These are phyloP conservation scores for Cinnamomum chago DNA, from an alignment of 164 flowering plant genomes.

Conservation along the genomic window DNA sequence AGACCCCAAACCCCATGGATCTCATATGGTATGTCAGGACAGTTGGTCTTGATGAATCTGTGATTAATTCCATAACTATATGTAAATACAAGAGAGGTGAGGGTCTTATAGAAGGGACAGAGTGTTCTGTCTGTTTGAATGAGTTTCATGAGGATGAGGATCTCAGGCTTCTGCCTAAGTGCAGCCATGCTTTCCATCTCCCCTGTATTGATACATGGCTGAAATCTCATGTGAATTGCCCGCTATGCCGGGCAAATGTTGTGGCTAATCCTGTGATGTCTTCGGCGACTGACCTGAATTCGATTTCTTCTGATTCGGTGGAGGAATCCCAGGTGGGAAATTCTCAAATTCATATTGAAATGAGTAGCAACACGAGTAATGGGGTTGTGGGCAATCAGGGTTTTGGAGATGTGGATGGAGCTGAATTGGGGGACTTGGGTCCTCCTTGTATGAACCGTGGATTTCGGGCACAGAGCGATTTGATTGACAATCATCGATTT, in stretches of 20 bases:
- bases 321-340: slow-evolving; percentile 21
- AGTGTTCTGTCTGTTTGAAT: slow-evolving; percentile 60
- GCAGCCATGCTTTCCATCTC: slow-evolving; percentile 69
- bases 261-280: slow-evolving; percentile 8
- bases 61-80: slow-evolving; percentile 62
- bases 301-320: not conserved
- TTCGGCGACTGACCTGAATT: slow-evolving; percentile 7
- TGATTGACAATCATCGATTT: slow-evolving; percentile 18
- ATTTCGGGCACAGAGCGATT: slow-evolving; percentile 27
- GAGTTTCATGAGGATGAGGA: slow-evolving; percentile 60
- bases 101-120: slow-evolving; percentile 62
- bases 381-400: not conserved
- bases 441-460: slow-evolving; percentile 4
- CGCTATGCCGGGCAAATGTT: slow-evolving; percentile 55
- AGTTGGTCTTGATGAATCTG: slow-evolving; percentile 61
- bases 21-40: slow-evolving; percentile 44
- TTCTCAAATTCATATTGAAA: slow-evolving; percentile 15
- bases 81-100: slow-evolving; percentile 61
- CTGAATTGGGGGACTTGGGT: slow-evolving; percentile 4
- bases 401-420: slow-evolving; percentile 18
- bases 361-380: slow-evolving; percentile 3
- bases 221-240: slow-evolving; percentile 58
- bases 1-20: slow-evolving; percentile 20
- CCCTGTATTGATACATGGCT: slow-evolving; percentile 74
- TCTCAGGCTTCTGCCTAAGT: slow-evolving; percentile 64